These are phyloP conservation scores for Claviceps pazoutovae DNA, from an alignment of 2,329 filamentous ascomycete species.

Conservation along the genomic window DNA sequence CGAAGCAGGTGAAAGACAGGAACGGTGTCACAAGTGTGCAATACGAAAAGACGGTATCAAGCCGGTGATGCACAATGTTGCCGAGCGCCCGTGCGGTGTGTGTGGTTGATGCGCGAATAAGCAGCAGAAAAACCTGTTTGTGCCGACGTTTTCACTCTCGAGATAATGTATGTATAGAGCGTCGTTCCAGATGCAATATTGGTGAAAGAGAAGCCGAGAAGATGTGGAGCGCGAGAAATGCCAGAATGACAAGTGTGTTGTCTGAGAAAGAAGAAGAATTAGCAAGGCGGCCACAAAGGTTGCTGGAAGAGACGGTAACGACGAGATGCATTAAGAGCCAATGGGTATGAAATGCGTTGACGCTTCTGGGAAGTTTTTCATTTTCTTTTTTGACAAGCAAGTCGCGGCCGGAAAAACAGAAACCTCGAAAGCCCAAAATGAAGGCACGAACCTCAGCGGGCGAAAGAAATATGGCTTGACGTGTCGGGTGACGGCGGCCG, in stretches of 20 bases:
- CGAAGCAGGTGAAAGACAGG: neutral
- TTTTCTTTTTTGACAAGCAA: constrained; percentile 7
- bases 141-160: neutral
- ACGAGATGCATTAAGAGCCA: neutral
- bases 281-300: constrained; percentile 1
- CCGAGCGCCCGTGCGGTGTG: no score
- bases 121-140: neutral
- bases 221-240: neutral
- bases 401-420: constrained; percentile 14
- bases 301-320: neutral
- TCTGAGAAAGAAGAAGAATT: neutral
- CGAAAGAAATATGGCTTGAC: neutral
- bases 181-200: neutral
- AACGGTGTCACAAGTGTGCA: no score
- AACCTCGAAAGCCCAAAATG: constrained; percentile 21
- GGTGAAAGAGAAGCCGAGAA: neutral
- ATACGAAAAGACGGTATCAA: no score
- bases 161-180: neutral
- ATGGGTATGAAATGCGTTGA: neutral
- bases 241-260: neutral
- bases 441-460: constrained; percentile 2
- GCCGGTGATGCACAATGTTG: no score
- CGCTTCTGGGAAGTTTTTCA: neutral
- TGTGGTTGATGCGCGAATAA: no score
- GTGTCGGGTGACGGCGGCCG: neutral